Conservation (phyloP, 768 basidiomycete species). For the Kwoniella newhampshirensis region DNA sequence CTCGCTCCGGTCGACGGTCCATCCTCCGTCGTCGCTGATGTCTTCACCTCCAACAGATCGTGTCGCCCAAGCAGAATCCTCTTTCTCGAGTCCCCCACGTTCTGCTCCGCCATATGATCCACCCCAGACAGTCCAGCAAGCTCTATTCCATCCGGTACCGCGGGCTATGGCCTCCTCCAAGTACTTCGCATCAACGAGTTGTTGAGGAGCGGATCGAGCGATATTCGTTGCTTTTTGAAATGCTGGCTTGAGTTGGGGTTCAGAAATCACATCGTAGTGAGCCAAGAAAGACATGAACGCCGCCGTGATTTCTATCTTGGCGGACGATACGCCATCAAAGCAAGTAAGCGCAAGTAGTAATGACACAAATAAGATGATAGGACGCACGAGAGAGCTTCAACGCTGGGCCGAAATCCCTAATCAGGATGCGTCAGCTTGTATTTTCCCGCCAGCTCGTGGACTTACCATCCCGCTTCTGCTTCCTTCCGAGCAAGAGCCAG, state of each 20-base stretch:
- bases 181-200: conserved; percentile 22
- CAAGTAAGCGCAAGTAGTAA: neutral
- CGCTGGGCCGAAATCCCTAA: conserved; percentile 42
- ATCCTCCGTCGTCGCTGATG: conserved; percentile 22
- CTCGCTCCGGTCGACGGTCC: conserved; percentile 26
- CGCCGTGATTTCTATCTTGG: conserved; percentile 31
- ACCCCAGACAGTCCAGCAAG: conserved; percentile 29
- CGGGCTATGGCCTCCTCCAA: conserved; percentile 32
- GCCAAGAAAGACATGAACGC: conserved; percentile 37
- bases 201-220: conserved; percentile 27
- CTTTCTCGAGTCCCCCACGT: conserved; percentile 14
- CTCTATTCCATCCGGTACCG: conserved; percentile 24
- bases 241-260: conserved; percentile 1
- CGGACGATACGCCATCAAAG: no score
- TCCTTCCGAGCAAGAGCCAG: conserved; percentile 40
- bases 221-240: conserved; percentile 19
- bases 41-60: neutral
- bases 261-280: conserved; percentile 34
- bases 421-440: neutral
- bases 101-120: conserved; percentile 21
- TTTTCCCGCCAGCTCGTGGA: neutral
- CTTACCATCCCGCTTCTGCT: conserved; percentile 32
- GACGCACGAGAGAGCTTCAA: conserved; percentile 30
- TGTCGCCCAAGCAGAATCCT: neutral
- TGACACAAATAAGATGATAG: neutral